Evolutionary conservation across 257 asterid species (phyloP), one percentile per base, ranked within the genome.

Genomic region (Misopates orontium): DNA sequence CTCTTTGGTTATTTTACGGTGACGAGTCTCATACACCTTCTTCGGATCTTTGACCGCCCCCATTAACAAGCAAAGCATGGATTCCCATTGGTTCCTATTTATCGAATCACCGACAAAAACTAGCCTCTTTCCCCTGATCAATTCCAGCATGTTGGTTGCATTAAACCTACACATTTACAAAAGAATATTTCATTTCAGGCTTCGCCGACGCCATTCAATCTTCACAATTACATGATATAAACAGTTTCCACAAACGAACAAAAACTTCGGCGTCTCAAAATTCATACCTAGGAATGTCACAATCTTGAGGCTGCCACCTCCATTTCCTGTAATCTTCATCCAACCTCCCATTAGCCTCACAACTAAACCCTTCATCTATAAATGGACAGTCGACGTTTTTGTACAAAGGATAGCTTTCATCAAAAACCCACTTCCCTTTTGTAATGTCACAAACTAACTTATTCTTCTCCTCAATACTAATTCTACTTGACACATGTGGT

Each of bases 71-170:
- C 97, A 94, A 36, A 94, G 78, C 97, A 88, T 86, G 19, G 97
- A 94, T 31, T 94, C 97, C 99, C 96, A 88, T 57, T 94, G 96
- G 47, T 94, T 94, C 69, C 96, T 82, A 67, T 94, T 94, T 45
- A 90, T 66, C 2, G 99, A 94, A 78, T 94, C 97, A 0, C 99
- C 99, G 23, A 87, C 88, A 57, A 94, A 90, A 5, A 90, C 96
- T 72, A 94, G 58, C 72, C 99, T 82, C 85, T 94, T 94, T 36
- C 97, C 96, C 62, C 91, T 72, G 15, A 94, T 88, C 45, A 82
- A 42, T 73, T 90, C 93, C 79, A 90, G 76, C 97, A 90, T 88
- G 66, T 73, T 83, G 14, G 85, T 83, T 58, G 95, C 93, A 75
- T 88, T 85, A 67, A 94, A 94, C 86, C 96, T 88, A 60, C 67